Percentiles rank a stretch among this genome's conserved stretches.
Evolutionary conservation across 208 protist genomes (phyloP).

Genomic region (Crithidia fasciculata): DNA sequence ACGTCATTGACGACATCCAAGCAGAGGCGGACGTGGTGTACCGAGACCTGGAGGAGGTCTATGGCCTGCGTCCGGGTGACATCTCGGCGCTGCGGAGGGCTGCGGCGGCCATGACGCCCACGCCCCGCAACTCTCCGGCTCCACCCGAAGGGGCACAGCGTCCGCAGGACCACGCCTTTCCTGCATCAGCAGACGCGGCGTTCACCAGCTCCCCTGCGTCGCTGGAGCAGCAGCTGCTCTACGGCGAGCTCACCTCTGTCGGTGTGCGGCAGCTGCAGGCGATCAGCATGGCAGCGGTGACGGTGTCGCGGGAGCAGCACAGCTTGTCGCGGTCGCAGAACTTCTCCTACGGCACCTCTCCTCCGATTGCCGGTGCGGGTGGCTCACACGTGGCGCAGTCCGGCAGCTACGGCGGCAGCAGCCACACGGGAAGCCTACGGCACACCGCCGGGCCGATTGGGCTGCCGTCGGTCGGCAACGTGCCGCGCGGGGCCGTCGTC

Average conservation of each 20-base stretch:
- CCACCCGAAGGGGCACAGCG: neutral
- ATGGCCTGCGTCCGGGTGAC: conserved; percentile 46
- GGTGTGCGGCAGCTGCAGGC: conserved; percentile 69
- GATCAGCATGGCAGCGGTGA: conserved; percentile 32
- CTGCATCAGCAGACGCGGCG: neutral
- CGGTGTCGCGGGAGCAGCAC: conserved; percentile 18
- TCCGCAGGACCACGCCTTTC: neutral
- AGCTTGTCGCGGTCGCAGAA: conserved; percentile 11
- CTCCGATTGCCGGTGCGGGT: neutral
- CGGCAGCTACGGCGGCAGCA: neutral
- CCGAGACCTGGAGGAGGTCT: conserved; percentile 54
- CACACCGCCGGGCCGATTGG: neutral
- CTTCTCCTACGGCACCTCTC: conserved; percentile 1
- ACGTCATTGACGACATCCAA: conserved; percentile 58
- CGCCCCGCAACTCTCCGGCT: too few species aligned
- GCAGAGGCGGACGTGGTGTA: conserved; percentile 54
- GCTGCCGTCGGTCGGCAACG: conserved; percentile 1
- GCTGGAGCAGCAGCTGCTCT: conserved; percentile 43
- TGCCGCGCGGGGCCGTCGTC: conserved; percentile 28
- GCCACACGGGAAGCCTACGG: neutral
- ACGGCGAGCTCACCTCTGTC: conserved; percentile 74
- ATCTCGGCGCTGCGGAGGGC: conserved; percentile 24
- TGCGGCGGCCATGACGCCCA: neutral
- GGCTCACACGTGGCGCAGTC: neutral
- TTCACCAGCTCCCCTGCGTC: too few species aligned